A percentile compares a stretch with the other conserved stretches of the same genome.
Evolutionary conservation across 768 basidiomycete genomes (phyloP).

Genomic region (Lactarius pseudohatsudake): DNA sequence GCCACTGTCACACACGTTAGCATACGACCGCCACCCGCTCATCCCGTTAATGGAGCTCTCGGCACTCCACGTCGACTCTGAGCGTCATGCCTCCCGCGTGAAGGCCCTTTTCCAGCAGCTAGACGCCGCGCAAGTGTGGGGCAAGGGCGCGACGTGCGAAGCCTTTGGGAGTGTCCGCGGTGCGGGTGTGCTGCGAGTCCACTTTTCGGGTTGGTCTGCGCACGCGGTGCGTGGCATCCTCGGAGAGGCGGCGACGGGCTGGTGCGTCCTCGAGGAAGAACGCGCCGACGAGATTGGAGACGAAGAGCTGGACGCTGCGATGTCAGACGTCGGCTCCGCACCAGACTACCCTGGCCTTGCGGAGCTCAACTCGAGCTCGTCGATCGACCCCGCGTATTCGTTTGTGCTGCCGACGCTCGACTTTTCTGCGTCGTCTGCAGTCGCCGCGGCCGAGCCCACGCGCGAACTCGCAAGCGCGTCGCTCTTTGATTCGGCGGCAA

Average conservation of each 20-base stretch:
- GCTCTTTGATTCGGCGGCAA: conserved; percentile 12
- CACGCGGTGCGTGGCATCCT: conserved; percentile 63
- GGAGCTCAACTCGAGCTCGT: conserved; percentile 21
- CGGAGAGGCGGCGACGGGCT: conserved; percentile 69
- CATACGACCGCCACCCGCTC: conserved; percentile 36
- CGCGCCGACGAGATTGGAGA: conserved; percentile 28
- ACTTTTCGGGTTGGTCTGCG: conserved; percentile 73
- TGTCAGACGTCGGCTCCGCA: conserved; percentile 32
- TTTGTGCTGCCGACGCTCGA: conserved; percentile 79
- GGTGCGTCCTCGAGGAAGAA: conserved; percentile 72
- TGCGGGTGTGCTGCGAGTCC: conserved; percentile 65
- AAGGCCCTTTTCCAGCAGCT: conserved; percentile 68
- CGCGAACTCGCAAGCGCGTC: conserved; percentile 14
- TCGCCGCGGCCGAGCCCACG: conserved; percentile 13
- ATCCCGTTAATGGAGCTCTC: conserved; percentile 57
- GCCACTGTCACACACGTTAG: conserved; percentile 46
- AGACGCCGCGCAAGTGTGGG: conserved; percentile 69
- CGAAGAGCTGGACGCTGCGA: conserved; percentile 19
- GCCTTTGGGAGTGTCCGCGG: conserved; percentile 62
- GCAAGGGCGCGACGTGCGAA: conserved; percentile 56
- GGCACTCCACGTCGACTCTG: conserved; percentile 51
- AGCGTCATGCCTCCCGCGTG: conserved; percentile 61
- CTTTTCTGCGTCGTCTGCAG: conserved; percentile 54
- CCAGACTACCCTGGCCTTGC: conserved; percentile 4
- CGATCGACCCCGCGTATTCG: conserved; percentile 59